Evolutionary conservation across 495 filamentous ascomycete species (phyloP), one percentile per base, ranked within the genome.

Genomic region (Talaromyces liani): DNA sequence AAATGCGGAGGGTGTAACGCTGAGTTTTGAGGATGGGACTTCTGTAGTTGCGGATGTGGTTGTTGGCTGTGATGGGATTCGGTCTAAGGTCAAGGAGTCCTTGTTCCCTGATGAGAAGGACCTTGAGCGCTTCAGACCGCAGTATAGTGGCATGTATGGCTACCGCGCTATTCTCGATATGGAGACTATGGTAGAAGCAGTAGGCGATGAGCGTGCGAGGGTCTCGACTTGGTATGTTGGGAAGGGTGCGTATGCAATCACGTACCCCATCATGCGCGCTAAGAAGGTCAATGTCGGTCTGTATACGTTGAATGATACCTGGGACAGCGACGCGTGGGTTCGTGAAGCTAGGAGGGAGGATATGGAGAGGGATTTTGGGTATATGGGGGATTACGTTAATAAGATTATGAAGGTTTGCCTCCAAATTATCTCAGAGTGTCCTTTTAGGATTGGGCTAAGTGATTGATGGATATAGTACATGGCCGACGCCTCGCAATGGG

Each of bases 211-310:
- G 54, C 63, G 76, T 0, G 80, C 82, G 0, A 65, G 71, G 18
- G 85, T 85, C n/a, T 73, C 75, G 29, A 79, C 82, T 34, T 68
- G 85, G 60, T 84, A 86, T 67, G 67, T 89, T 60, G 87, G 87
- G 0, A 74, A 82, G 7, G 80, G 84, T 41, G 79, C 78, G 0
- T 85, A 88, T 65, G 72, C 84, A 0, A 75, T 90, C 14, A 89
- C 87, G 0, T 90, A 85, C 68, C 87, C 88, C 0, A 87, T 90
- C 31, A 82, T 85, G 68, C 77, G 81, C 22, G 87, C 84, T 5
- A 74, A 81, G 67, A 84, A 82, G 10, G 83, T 90, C 66, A 90
- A 91, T 65, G 80, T 85, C 0, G 77, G 73, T 65, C 77, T 70
- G 69, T 84, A 66, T 79, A 80, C 73, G 45, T 68, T 74, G 60